phyloP scores from a whole-genome alignment of 176 grass and related monocot genomes.

The Oryza rufipogon region DNA sequence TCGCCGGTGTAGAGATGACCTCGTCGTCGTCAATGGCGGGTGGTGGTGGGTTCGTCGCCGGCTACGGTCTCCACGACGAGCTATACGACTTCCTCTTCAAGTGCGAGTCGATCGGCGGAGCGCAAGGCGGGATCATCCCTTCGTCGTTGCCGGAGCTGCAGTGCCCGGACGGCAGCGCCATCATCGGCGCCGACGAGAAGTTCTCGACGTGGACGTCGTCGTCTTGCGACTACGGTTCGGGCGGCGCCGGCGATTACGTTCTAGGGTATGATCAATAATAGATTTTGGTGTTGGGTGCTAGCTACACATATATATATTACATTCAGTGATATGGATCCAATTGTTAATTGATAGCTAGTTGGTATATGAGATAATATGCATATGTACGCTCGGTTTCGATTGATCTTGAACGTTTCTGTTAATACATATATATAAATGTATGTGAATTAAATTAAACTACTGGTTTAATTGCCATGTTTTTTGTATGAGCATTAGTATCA shows the following conservation, averaged over 20 bases:
- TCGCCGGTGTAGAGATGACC: slow-evolving; percentile 22
- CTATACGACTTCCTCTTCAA: slow-evolving; percentile 60
- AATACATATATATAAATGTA: slow-evolving; percentile 27
- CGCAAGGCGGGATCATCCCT: slow-evolving; percentile 33
- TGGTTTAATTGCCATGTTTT: slow-evolving; percentile 22
- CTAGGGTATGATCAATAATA: slow-evolving; percentile 53
- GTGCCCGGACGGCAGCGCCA: slow-evolving; percentile 38
- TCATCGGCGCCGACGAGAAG: slow-evolving; percentile 53
- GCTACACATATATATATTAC: background rate
- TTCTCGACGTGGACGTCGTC: slow-evolving; percentile 45
- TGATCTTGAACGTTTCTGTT: slow-evolving; percentile 34
- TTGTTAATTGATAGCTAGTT: slow-evolving; percentile 37
- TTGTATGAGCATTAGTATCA: background rate
- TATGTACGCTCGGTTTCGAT: slow-evolving; percentile 11
- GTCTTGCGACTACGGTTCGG: slow-evolving; percentile 52
- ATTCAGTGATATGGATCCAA: slow-evolving; percentile 16
- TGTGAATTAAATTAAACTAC: background rate
- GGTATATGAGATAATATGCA: slow-evolving; percentile 12
- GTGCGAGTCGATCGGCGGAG: slow-evolving; percentile 23
- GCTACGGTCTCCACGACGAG: slow-evolving; percentile 44
- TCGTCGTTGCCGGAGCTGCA: slow-evolving; percentile 47
- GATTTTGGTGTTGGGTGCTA: slow-evolving; percentile 3
- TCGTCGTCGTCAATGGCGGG: slow-evolving; percentile 32
- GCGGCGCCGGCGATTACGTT: slow-evolving; percentile 43
- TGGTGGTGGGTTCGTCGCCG: slow-evolving; percentile 10